Evolutionary conservation across 2,329 filamentous ascomycete genomes (phyloP).

Genomic region (Alternaria sp.): DNA sequence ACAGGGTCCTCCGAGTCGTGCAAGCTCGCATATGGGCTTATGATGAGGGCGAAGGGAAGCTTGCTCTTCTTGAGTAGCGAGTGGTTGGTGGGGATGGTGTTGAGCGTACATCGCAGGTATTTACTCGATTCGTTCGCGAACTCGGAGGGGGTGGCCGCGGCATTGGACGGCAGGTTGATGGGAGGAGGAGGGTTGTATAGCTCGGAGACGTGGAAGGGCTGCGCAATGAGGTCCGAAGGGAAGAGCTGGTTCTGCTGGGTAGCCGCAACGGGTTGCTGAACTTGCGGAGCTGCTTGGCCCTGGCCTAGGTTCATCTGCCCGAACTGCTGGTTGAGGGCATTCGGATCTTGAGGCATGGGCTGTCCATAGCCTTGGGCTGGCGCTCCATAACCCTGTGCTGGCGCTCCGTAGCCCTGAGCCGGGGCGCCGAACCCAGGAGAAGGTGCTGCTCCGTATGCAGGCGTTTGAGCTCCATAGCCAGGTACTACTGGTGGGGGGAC

Average conservation of each 20-base stretch:
- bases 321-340: conserved; percentile 77
- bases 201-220: conserved; percentile 93
- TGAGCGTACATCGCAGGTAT: conserved; percentile 94
- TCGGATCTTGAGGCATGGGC: conserved; percentile 63
- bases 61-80: conserved; percentile 94
- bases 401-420: conserved; percentile 42
- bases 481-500: conserved; percentile 24
- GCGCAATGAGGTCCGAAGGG: conserved; percentile 86
- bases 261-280: conserved; percentile 40
- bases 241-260: conserved; percentile 76
- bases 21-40: conserved; percentile 91
- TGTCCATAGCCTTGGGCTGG: conserved; percentile 45
- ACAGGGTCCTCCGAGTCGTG: conserved; percentile 92
- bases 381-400: conserved; percentile 43
- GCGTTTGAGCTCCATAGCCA: conserved; percentile 43
- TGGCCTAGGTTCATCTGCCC: conserved; percentile 73
- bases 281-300: conserved; percentile 38
- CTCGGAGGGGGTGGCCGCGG: conserved; percentile 90
- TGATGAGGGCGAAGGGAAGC: conserved; percentile 91
- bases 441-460: conserved; percentile 41
- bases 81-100: conserved; percentile 90
- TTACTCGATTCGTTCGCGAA: conserved; percentile 90
- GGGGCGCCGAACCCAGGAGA: conserved; percentile 48
- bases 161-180: conserved; percentile 89
- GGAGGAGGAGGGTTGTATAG: conserved; percentile 89